phyloP scores from a whole-genome alignment of 441 rosid genomes.

The Adansonia madagascariensis region DNA sequence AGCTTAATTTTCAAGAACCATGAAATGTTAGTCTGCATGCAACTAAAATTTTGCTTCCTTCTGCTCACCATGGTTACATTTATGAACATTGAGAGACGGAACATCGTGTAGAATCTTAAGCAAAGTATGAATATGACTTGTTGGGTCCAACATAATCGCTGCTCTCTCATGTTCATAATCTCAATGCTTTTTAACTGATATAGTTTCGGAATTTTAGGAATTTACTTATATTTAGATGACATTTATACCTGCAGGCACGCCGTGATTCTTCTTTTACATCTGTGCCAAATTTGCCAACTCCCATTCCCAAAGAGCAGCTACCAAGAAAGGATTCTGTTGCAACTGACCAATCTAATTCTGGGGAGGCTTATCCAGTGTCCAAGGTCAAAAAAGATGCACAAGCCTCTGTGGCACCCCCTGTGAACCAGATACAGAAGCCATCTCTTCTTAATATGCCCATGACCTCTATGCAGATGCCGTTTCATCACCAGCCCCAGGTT shows the following conservation, averaged over 20 bases:
- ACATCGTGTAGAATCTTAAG: neutral
- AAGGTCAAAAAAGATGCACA: slow-evolving; percentile 66
- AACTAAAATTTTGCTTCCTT: neutral
- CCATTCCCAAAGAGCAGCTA: slow-evolving; percentile 58
- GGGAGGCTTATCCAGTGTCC: slow-evolving; percentile 49
- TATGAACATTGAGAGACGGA: neutral
- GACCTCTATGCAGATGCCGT: slow-evolving; percentile 70
- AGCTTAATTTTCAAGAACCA: slow-evolving; percentile 16
- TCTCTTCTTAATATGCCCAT: slow-evolving; percentile 55
- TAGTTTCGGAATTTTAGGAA: slow-evolving; percentile 11
- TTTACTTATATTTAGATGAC: slow-evolving; percentile 16
- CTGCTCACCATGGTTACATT: slow-evolving; percentile 11
- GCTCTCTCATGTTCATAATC: slow-evolving; percentile 7
- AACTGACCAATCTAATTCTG: slow-evolving; percentile 48
- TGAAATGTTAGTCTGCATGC: neutral
- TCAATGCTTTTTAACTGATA: slow-evolving; percentile 14
- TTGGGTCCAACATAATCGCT: slow-evolving; percentile 9
- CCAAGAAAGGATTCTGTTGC: slow-evolving; percentile 53
- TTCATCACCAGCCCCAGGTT: slow-evolving; percentile 69
- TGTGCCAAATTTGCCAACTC: slow-evolving; percentile 60
- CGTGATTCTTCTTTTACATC: slow-evolving; percentile 54
- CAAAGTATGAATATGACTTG: slow-evolving; percentile 9
- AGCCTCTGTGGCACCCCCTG: slow-evolving; percentile 45
- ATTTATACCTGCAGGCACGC: slow-evolving; percentile 58
- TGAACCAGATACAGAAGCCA: slow-evolving; percentile 64